phyloP scores from a whole-genome alignment of 768 basidiomycete genomes.

The Collybia nuda region DNA sequence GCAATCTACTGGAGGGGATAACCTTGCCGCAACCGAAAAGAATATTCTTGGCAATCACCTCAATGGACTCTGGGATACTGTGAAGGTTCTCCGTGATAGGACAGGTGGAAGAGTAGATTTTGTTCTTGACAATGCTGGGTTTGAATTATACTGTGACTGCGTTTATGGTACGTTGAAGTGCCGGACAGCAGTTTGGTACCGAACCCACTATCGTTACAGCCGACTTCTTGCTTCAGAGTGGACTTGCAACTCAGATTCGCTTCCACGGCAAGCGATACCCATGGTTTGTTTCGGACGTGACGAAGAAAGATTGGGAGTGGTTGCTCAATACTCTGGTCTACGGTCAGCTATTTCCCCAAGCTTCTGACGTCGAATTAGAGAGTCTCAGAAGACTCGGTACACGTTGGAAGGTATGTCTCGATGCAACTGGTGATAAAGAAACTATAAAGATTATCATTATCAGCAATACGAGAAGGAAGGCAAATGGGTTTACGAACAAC shows the following conservation, averaged over 20 bases:
- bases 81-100: constrained; percentile 66
- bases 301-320: constrained; percentile 94
- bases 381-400: constrained; percentile 76
- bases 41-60: constrained; percentile 92
- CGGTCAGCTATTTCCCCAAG: constrained; percentile 89
- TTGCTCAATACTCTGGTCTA: constrained; percentile 84
- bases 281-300: constrained; percentile 94
- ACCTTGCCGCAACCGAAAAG: constrained; percentile 93
- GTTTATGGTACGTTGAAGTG: constrained; percentile 65
- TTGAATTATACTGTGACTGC: constrained; percentile 86
- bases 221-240: constrained; percentile 91
- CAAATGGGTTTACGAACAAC: constrained; percentile 93
- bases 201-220: constrained; percentile 42
- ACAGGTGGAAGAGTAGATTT: constrained; percentile 80
- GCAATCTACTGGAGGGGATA: constrained; percentile 96
- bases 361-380: constrained; percentile 76
- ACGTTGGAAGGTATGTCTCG: constrained; percentile 77
- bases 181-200: background rate
- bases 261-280: constrained; percentile 97
- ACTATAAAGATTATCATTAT: background rate
- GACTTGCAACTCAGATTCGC: constrained; percentile 77
- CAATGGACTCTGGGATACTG: constrained; percentile 66
- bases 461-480: constrained; percentile 92
- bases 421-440: background rate
- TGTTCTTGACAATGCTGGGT: constrained; percentile 84